Conservation (phyloP, 208 protist genomes). For the Crithidia bombi region DNA sequence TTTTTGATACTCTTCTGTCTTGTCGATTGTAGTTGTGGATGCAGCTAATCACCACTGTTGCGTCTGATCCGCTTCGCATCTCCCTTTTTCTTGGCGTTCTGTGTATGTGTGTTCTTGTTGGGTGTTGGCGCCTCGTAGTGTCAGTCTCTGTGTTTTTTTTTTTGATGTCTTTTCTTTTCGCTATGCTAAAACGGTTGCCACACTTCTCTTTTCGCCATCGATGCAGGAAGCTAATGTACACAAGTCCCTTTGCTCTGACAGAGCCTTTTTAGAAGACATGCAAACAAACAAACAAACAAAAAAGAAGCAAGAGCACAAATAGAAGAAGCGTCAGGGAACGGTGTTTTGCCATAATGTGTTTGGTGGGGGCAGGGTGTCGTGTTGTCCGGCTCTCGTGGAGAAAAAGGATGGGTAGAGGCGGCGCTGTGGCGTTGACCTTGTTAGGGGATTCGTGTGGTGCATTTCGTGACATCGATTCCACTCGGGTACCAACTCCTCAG, state of each 20-base stretch:
- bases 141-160: neutral
- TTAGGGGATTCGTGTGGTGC: too few relatives aligned
- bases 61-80: too few relatives aligned
- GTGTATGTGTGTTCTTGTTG: neutral
- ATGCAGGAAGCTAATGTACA: conserved; percentile 14
- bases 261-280: neutral
- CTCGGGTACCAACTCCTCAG: too few relatives aligned
- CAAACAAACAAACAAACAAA: conserved; percentile 5
- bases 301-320: neutral
- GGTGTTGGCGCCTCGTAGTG: neutral
- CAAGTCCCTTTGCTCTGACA: conserved; percentile 18
- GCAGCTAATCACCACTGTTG: too few relatives aligned
- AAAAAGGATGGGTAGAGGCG: too few relatives aligned
- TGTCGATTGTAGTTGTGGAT: too few relatives aligned
- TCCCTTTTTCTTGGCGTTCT: conserved; percentile 9
- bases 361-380: too few relatives aligned
- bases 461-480: too few relatives aligned
- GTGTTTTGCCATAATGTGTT: too few relatives aligned
- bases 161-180: conserved; percentile 9
- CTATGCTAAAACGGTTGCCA: neutral
- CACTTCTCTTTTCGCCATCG: neutral
- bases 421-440: too few relatives aligned
- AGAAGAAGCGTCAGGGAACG: neutral
- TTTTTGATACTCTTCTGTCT: too few relatives aligned
- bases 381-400: too few relatives aligned